Evolutionary conservation across 306 rosid species (phyloP).

Genomic region (Lathyrus tuberosus): DNA sequence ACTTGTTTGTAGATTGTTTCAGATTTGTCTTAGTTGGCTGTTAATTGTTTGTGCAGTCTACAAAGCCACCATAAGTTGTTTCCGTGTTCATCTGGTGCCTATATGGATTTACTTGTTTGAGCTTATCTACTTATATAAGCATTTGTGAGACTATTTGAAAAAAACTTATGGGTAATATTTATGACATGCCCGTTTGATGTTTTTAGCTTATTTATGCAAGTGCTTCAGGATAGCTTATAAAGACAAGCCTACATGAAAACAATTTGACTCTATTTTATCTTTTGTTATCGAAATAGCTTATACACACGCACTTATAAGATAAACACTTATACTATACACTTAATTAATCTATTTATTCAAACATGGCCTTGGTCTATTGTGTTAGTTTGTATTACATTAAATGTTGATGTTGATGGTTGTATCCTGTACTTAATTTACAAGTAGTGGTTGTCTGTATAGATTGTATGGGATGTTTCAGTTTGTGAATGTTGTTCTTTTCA

Average conservation of each 20-base stretch:
- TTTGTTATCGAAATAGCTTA: background rate
- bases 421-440: background rate
- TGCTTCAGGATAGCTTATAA: background rate
- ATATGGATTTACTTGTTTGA: background rate
- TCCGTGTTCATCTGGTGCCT: slow-evolving; percentile 7
- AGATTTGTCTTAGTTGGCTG: no score
- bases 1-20: background rate
- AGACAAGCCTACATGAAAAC: background rate
- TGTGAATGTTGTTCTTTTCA: background rate
- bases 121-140: no score
- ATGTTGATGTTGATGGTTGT: background rate
- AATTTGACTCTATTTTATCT: background rate
- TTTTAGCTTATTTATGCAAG: background rate
- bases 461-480: background rate
- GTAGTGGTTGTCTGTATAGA: slow-evolving; percentile 9
- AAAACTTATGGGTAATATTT: background rate
- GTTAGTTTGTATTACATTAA: slow-evolving; percentile 1
- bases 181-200: background rate
- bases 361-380: slow-evolving; percentile 5
- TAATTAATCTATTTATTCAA: background rate
- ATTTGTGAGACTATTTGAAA: no score
- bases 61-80: background rate
- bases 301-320: background rate
- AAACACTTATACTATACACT: background rate
- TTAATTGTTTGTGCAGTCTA: background rate